These are phyloP conservation scores for Pseudocercospora fijiensis DNA, from an alignment of 2,329 filamentous ascomycete species.

Conservation along the genomic window DNA sequence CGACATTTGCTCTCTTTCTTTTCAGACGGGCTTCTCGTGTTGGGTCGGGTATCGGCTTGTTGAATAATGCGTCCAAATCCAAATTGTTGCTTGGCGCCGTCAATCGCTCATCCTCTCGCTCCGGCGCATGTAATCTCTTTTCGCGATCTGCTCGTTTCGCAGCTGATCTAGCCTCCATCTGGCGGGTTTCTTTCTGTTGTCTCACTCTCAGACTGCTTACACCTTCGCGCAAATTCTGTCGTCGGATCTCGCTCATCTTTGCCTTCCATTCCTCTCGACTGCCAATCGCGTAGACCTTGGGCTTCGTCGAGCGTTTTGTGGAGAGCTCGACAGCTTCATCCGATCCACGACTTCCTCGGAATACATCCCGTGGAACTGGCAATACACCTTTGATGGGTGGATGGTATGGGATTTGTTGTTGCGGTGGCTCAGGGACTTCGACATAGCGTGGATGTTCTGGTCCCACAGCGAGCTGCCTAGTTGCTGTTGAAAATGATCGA, in stretches of 20 bases:
- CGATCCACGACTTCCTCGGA: slow-evolving; percentile 55
- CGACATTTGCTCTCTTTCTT: slow-evolving; percentile 35
- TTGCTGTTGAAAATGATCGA: slow-evolving; percentile 49
- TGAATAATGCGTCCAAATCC: slow-evolving; percentile 36
- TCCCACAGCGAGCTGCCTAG: slow-evolving; percentile 54
- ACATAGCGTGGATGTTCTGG: slow-evolving; percentile 89
- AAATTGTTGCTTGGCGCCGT: slow-evolving; percentile 64
- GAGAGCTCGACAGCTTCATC: slow-evolving; percentile 28
- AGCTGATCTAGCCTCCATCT: slow-evolving; percentile 45
- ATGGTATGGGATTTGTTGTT: slow-evolving; percentile 58
- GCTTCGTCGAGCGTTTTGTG: slow-evolving; percentile 22
- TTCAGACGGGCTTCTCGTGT: slow-evolving; percentile 57
- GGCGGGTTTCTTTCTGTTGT: slow-evolving; percentile 51
- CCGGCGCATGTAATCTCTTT: slow-evolving; percentile 60
- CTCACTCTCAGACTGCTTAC: slow-evolving; percentile 67
- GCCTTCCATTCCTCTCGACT: slow-evolving; percentile 65
- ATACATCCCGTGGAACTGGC: slow-evolving; percentile 79
- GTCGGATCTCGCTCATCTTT: slow-evolving; percentile 68
- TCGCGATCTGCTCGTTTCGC: slow-evolving; percentile 53
- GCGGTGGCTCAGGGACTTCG: slow-evolving; percentile 73
- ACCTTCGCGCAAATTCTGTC: slow-evolving; percentile 70
- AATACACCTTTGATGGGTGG: slow-evolving; percentile 70
- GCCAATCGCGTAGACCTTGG: slow-evolving; percentile 38
- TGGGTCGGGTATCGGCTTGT: slow-evolving; percentile 57
- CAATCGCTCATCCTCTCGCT: slow-evolving; percentile 72